Evolutionary conservation across 2,329 filamentous ascomycete species (phyloP).

Genomic region (Talaromyces sp.): DNA sequence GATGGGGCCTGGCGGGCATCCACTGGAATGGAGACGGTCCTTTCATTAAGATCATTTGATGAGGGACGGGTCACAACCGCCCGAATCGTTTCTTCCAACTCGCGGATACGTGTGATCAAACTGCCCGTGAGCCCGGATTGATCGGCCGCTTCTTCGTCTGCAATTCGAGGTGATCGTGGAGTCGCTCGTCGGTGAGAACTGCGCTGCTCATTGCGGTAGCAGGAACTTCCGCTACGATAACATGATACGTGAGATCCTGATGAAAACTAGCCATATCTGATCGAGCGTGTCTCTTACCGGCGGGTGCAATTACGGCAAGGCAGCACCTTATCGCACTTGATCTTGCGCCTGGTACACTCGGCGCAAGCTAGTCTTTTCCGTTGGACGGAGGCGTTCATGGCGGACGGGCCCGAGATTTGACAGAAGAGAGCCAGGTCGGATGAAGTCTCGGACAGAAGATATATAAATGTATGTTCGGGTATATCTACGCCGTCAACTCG

Average conservation of each 20-base stretch:
- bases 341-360: constrained; percentile 26
- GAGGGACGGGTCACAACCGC: background rate
- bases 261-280: too few species aligned
- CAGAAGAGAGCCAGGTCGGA: background rate
- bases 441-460: background rate
- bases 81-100: constrained; percentile 6
- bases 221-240: constrained; percentile 6
- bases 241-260: constrained; percentile 1
- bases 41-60: background rate
- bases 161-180: background rate
- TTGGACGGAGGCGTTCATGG: constrained; percentile 7
- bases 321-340: constrained; percentile 39
- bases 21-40: background rate
- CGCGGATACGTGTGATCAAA: constrained; percentile 6
- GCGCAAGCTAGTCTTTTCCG: constrained; percentile 26
- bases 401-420: background rate
- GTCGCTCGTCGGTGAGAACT: background rate
- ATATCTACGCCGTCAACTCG: background rate
- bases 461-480: background rate
- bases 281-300: constrained; percentile 5
- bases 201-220: constrained; percentile 3
- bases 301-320: constrained; percentile 37
- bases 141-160: background rate
- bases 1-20: constrained; percentile 3
- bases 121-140: background rate